Evolutionary conservation across 192 early-diverging fungal species (phyloP).

Genomic region (Entomortierella parvispora): DNA sequence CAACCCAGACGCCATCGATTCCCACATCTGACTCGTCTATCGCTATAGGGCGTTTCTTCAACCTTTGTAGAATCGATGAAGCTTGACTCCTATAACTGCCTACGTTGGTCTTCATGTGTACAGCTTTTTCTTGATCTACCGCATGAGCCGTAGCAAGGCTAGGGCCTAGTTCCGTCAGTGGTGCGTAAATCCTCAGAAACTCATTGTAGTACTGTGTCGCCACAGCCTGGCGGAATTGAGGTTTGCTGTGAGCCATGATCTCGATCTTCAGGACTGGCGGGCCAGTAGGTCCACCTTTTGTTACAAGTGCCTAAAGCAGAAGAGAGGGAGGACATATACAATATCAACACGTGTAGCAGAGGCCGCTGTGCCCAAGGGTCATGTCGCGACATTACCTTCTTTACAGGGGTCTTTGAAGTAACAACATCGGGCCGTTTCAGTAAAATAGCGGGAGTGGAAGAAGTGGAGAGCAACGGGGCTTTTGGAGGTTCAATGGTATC

Average conservation of each 20-base stretch:
- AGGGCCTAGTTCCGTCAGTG: slow-evolving; percentile 23
- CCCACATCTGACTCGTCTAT: slow-evolving; percentile 60
- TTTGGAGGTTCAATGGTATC: background rate
- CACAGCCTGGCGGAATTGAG: slow-evolving; percentile 56
- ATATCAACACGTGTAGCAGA: too few species aligned
- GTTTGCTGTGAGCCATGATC: slow-evolving; percentile 48
- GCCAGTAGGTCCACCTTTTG: slow-evolving; percentile 6
- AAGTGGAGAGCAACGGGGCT: background rate
- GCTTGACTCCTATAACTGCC: slow-evolving; percentile 62
- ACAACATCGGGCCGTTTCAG: slow-evolving; percentile 18
- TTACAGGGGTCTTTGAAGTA: background rate
- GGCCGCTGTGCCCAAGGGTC: too few species aligned
- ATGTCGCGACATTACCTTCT: too few species aligned
- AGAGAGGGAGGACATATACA: background rate
- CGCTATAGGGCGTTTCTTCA: slow-evolving; percentile 67
- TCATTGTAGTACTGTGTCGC: slow-evolving; percentile 58
- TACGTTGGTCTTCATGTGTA: slow-evolving; percentile 47
- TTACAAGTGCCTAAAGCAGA: slow-evolving; percentile 1
- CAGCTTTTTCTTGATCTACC: slow-evolving; percentile 57
- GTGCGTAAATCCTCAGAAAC: slow-evolving; percentile 68
- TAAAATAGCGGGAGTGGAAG: slow-evolving; percentile 6
- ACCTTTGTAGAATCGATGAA: slow-evolving; percentile 53
- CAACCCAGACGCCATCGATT: slow-evolving; percentile 69
- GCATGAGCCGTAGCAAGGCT: slow-evolving; percentile 65
- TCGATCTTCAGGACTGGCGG: slow-evolving; percentile 57